These are phyloP conservation scores for Suhomyces bolitotheri DNA, from an alignment of 1,139 yeast species.

Conservation along the genomic window DNA sequence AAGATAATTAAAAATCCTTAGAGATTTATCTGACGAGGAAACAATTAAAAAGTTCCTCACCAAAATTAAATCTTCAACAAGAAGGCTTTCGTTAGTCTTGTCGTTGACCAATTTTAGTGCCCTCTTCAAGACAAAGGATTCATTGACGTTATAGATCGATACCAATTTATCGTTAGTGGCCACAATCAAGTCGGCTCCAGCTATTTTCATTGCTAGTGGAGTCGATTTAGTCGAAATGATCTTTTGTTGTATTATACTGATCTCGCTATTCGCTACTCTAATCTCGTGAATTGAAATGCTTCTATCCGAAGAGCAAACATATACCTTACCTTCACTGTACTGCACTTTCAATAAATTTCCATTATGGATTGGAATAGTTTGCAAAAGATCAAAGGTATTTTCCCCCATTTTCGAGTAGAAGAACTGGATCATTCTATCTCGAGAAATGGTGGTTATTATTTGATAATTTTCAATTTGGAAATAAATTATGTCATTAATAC, in stretches of 20 bases:
- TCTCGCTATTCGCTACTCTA: conserved; percentile 19
- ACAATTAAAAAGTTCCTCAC: conserved; percentile 36
- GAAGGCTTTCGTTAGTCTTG: conserved; percentile 36
- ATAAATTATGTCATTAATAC: conserved; percentile 43
- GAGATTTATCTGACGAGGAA: conserved; percentile 58
- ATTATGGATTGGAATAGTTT: conserved; percentile 58
- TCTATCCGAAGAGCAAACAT: conserved; percentile 61
- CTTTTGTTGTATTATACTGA: conserved; percentile 39
- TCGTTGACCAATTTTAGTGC: conserved; percentile 43
- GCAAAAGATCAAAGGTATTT: conserved; percentile 49
- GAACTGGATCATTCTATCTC: conserved; percentile 65
- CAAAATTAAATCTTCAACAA: conserved; percentile 42
- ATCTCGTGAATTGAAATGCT: conserved; percentile 54
- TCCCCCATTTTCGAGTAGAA: conserved; percentile 25
- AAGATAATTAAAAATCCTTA: conserved; percentile 48
- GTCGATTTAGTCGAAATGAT: conserved; percentile 51
- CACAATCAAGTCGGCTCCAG: conserved; percentile 41
- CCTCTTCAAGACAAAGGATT: conserved; percentile 36
- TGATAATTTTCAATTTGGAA: conserved; percentile 26
- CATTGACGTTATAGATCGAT: conserved; percentile 35
- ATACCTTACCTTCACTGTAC: conserved; percentile 34
- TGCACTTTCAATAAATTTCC: conserved; percentile 49
- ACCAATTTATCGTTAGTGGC: conserved; percentile 56
- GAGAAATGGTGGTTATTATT: conserved; percentile 48
- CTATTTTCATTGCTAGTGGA: conserved; percentile 39